A percentile compares a stretch with the other conserved stretches of the same genome.
Conservation (phyloP, 2,329 filamentous ascomycete genomes). For the Purpureocillium lavendulum region DNA sequence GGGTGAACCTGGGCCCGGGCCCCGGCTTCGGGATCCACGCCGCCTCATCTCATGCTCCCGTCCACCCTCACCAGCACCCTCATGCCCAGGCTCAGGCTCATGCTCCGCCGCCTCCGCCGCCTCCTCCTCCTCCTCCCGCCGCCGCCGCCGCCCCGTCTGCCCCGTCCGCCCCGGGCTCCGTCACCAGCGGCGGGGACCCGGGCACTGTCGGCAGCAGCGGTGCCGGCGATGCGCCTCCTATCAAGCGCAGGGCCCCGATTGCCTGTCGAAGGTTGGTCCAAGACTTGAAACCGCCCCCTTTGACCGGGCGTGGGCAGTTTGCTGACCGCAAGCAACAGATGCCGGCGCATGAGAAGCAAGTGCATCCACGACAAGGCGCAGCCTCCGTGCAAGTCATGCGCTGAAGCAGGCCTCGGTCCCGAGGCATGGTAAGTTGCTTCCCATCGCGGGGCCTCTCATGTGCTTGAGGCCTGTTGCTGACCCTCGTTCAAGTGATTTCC, state of each 20-base stretch:
- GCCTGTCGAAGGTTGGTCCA: slow-evolving; percentile 40
- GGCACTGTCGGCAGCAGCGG: no score
- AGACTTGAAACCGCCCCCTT: slow-evolving; percentile 11
- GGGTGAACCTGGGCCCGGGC: neutral
- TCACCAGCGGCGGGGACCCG: neutral
- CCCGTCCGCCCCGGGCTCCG: slow-evolving; percentile 2
- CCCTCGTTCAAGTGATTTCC: slow-evolving; percentile 35
- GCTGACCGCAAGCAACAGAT: slow-evolving; percentile 24
- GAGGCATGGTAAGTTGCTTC: slow-evolving; percentile 38
- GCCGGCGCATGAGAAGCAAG: slow-evolving; percentile 48
- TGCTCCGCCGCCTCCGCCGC: no score
- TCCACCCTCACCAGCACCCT: no score
- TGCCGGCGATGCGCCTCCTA: slow-evolving; percentile 11
- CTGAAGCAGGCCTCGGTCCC: slow-evolving; percentile 36
- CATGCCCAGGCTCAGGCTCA: no score
- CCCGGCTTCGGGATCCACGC: slow-evolving; percentile 1
- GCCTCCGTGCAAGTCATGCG: slow-evolving; percentile 43
- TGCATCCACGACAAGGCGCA: slow-evolving; percentile 40
- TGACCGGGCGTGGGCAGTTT: neutral
- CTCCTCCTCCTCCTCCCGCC: no score
- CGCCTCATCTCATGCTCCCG: neutral
- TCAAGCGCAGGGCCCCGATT: slow-evolving; percentile 42
- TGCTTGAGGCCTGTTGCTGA: neutral
- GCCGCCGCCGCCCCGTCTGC: no score
- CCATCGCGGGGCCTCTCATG: neutral